Percentiles rank a stretch among this genome's conserved stretches.
These are phyloP conservation scores for Ascochyta koolunga DNA, from an alignment of 2,329 filamentous ascomycete genomes.

Conservation along the genomic window DNA sequence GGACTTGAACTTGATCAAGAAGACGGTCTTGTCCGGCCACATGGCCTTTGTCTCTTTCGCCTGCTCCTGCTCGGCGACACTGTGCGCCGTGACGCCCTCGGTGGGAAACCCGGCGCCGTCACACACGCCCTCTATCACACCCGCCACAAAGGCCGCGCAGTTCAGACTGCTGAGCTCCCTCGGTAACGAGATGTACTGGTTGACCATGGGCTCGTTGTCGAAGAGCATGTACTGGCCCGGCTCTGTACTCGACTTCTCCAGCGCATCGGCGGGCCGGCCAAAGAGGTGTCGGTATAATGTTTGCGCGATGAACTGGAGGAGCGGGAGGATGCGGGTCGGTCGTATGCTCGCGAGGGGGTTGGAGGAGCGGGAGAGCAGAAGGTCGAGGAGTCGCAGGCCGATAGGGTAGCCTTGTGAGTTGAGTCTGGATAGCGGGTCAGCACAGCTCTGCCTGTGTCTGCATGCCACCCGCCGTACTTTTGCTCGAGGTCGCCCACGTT, in stretches of 20 bases:
- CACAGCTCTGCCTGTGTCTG: not conserved
- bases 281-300: slow-evolving; percentile 93
- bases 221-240: slow-evolving; percentile 99
- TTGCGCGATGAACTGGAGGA: slow-evolving; percentile 94
- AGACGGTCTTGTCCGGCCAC: slow-evolving; percentile 97
- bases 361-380: slow-evolving; percentile 76
- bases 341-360: slow-evolving; percentile 60
- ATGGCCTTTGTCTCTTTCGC: slow-evolving; percentile 62
- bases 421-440: slow-evolving; percentile 62
- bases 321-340: slow-evolving; percentile 84
- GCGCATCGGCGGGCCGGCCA: slow-evolving; percentile 83
- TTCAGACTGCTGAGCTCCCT: slow-evolving; percentile 96
- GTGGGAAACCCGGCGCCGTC: slow-evolving; percentile 91
- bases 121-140: slow-evolving; percentile 93
- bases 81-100: slow-evolving; percentile 83
- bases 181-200: slow-evolving; percentile 90
- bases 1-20: slow-evolving; percentile 89
- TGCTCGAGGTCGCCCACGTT: slow-evolving; percentile 94
- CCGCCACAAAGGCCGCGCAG: slow-evolving; percentile 93
- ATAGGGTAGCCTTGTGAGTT: slow-evolving; percentile 93
- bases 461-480: slow-evolving; percentile 61
- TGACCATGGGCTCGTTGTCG: slow-evolving; percentile 96
- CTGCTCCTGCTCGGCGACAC: slow-evolving; percentile 58
- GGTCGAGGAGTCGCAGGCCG: slow-evolving; percentile 91
- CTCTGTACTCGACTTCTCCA: slow-evolving; percentile 86